Evolutionary conservation across 495 filamentous ascomycete genomes (phyloP), one percentile per base, ranked within the genome.

Genomic region (Patellaria atrata): DNA sequence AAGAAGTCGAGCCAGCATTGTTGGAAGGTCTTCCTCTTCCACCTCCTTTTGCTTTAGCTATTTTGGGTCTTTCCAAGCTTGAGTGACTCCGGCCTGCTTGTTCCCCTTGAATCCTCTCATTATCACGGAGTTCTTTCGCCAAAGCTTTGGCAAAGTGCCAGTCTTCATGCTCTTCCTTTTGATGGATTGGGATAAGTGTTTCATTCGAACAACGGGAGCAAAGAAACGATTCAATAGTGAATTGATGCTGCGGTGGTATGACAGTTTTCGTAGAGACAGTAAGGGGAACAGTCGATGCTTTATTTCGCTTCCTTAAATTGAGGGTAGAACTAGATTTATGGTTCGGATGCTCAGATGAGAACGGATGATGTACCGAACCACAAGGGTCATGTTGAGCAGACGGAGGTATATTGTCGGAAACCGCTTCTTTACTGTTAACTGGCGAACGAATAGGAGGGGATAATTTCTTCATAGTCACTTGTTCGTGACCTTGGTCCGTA

Each of bases 81-180:
- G 33, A 35, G 28, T 8, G 25, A 5, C 5, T 16, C 17, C 25
- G 1, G 4, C n/a, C 12, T 12, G 12, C 23, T 5, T 33, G n/a
- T 1, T 27, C 21, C 1, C 27, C 9, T 2, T 24, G 14, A 17
- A 11, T 44, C 16, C 31, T 30, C 4, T 72, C 67, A 41, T 84
- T 65, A 5, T 71, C 64, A 44, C 78, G 77, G 20, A 94, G 67
- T 40, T 82, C 75, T 60, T 81, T 67, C 44, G 78, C 77, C 18
- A 96, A 65, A 45, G 82, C 75, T 61, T 80, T 84, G 25, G 89
- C 89, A 56, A 94, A 82, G 61, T 97, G 89, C 81, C 85, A 97
- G 53, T 97, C 89, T 25, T 81, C 66, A 51, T 97, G 89, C 59
- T 80, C 84, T 33, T 73, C 67, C 48, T 74, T 62, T 22, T 72